Evolutionary conservation across 2,329 filamentous ascomycete species (phyloP).

Genomic region (Ceratocystis diversiconidia): DNA sequence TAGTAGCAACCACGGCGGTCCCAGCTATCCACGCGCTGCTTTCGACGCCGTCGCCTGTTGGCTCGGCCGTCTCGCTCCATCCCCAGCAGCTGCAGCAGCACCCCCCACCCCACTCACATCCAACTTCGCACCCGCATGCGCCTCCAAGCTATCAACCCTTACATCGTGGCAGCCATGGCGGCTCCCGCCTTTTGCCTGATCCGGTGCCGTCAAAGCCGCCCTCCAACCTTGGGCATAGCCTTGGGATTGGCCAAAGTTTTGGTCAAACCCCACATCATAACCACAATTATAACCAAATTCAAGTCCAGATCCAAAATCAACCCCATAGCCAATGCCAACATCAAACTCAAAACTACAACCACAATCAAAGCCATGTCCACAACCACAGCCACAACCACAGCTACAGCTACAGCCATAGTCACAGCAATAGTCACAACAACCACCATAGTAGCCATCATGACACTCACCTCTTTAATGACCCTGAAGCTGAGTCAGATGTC

Average conservation of each 20-base stretch:
- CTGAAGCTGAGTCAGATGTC: slow-evolving; percentile 12
- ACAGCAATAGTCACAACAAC: slow-evolving; percentile 5
- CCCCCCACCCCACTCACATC: not conserved
- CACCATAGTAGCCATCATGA: slow-evolving; percentile 17
- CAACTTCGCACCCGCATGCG: not conserved
- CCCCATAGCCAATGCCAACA: too few species aligned
- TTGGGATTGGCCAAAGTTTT: too few species aligned
- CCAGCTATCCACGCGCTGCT: slow-evolving; percentile 11
- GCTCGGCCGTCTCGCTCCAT: slow-evolving; percentile 14
- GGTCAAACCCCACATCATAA: too few species aligned
- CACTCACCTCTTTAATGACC: slow-evolving; percentile 18
- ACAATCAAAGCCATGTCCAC: too few species aligned
- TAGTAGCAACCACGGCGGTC: slow-evolving; percentile 12
- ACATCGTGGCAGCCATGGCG: slow-evolving; percentile 11
- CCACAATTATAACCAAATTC: too few species aligned
- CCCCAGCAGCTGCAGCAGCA: slow-evolving; percentile 13
- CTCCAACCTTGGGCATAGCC: not conserved
- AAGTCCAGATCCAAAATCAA: not conserved
- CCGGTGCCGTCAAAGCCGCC: slow-evolving; percentile 12
- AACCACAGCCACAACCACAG: too few species aligned
- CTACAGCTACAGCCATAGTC: too few species aligned
- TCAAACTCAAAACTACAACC: too few species aligned
- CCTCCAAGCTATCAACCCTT: not conserved
- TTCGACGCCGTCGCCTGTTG: slow-evolving; percentile 14
- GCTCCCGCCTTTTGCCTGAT: slow-evolving; percentile 12